A percentile compares a stretch with the other conserved stretches of the same genome.
Evolutionary conservation across 2,329 filamentous ascomycete species (phyloP).

Genomic region (Penicillium hesseltinei): DNA sequence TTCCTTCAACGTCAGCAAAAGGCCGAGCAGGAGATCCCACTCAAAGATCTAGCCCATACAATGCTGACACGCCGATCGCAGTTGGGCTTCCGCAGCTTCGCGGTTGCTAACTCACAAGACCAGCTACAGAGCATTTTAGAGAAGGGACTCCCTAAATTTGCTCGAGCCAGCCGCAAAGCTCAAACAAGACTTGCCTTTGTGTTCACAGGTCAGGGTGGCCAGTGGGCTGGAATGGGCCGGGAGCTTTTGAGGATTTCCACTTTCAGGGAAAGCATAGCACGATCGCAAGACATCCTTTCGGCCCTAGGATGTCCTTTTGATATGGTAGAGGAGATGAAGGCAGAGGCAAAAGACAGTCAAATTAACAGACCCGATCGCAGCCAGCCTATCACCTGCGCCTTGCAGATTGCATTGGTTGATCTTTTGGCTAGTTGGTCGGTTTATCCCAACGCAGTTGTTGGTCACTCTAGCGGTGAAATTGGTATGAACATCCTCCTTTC

Average conservation of each 20-base stretch:
- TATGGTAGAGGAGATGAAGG: constrained; percentile 24
- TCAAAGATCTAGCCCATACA: constrained; percentile 15
- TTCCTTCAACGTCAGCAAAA: constrained; percentile 11
- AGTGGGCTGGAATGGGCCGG: constrained; percentile 44
- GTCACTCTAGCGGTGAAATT: constrained; percentile 36
- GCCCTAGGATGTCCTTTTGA: constrained; percentile 26
- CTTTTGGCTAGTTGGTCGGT: constrained; percentile 22
- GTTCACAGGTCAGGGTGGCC: constrained; percentile 47
- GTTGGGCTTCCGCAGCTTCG: constrained; percentile 21
- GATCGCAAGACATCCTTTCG: constrained; percentile 7
- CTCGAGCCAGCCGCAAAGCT: constrained; percentile 16
- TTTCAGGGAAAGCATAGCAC: constrained; percentile 16
- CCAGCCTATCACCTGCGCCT: constrained; percentile 23
- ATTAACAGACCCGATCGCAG: constrained; percentile 27
- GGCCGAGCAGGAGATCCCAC: constrained; percentile 2
- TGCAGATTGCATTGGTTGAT: constrained; percentile 31
- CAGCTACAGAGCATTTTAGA: constrained; percentile 9
- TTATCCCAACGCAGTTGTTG: constrained; percentile 21
- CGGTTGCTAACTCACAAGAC: constrained; percentile 15
- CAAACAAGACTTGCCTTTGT: constrained; percentile 27
- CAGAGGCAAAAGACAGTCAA: constrained; percentile 5
- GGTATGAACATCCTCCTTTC: constrained; percentile 8
- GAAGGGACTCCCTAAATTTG: constrained; percentile 14
- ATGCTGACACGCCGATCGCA: constrained; percentile 20
- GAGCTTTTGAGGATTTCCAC: constrained; percentile 31